Percentiles rank a stretch among this genome's conserved stretches.
These are phyloP conservation scores for Citeromyces siamensis DNA, from an alignment of 1,139 yeast genomes.

Conservation along the genomic window DNA sequence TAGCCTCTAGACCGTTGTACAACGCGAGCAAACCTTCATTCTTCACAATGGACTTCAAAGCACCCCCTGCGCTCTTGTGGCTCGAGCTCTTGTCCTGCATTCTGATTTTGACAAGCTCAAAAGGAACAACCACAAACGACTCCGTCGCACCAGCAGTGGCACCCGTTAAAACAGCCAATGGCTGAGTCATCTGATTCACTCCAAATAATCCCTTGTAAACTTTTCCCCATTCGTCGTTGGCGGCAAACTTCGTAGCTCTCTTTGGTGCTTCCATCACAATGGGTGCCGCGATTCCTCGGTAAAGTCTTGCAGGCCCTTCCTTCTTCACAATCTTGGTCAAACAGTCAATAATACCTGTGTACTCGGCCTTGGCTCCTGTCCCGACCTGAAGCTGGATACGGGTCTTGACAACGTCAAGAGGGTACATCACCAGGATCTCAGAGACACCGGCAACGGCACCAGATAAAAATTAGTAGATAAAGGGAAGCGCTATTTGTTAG, in stretches of 20 bases:
- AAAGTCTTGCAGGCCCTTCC: slow-evolving; percentile 78
- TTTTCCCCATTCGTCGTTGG: slow-evolving; percentile 95
- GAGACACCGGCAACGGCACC: slow-evolving; percentile 99
- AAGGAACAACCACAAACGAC: slow-evolving; percentile 93
- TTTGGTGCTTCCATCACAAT: slow-evolving; percentile 99
- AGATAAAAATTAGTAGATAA: slow-evolving; percentile 78
- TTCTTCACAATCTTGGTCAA: slow-evolving; percentile 67
- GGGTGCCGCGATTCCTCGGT: slow-evolving; percentile 93
- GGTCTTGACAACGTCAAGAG: slow-evolving; percentile 95
- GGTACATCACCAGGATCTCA: slow-evolving; percentile 95
- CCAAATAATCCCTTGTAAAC: slow-evolving; percentile 68
- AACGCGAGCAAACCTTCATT: slow-evolving; percentile 73
- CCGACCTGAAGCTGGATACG: slow-evolving; percentile 86
- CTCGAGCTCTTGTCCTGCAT: slow-evolving; percentile 80
- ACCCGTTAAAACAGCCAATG: slow-evolving; percentile 83
- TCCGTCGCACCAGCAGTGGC: slow-evolving; percentile 98
- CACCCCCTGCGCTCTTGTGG: slow-evolving; percentile 81
- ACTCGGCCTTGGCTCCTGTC: slow-evolving; percentile 47
- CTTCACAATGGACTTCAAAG: slow-evolving; percentile 56
- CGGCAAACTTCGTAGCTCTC: slow-evolving; percentile 95
- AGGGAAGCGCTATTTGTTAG: slow-evolving; percentile 46
- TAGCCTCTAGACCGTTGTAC: slow-evolving; percentile 93
- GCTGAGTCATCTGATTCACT: slow-evolving; percentile 59
- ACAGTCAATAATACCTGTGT: slow-evolving; percentile 78
- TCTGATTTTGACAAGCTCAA: slow-evolving; percentile 79